phyloP scores from a whole-genome alignment of 1,284 basidiomycete species.

The Puccinia coronata region DNA sequence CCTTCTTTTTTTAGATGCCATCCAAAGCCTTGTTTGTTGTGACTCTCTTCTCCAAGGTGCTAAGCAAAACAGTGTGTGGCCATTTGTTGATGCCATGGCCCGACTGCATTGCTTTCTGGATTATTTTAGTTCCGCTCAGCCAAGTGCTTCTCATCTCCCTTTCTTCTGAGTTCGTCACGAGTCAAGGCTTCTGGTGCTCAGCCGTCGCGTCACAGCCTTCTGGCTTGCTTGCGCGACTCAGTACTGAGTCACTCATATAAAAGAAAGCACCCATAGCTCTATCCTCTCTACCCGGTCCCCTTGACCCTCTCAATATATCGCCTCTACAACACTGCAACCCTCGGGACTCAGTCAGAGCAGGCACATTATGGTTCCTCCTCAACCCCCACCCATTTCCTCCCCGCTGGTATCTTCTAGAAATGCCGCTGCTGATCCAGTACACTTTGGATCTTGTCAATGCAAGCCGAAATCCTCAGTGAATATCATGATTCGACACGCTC shows the following conservation, averaged over 20 bases:
- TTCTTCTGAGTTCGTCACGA: background rate
- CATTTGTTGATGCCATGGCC: background rate
- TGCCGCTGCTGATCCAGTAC: background rate
- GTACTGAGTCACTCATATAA: background rate
- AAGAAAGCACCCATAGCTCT: too few species aligned
- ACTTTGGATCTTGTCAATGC: background rate
- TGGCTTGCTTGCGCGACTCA: background rate
- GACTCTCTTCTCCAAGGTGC: too few species aligned
- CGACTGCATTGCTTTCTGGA: background rate
- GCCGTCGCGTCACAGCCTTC: background rate
- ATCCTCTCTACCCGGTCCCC: too few species aligned
- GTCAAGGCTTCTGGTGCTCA: background rate
- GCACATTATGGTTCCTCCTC: background rate
- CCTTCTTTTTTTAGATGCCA: background rate
- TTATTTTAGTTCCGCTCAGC: background rate
- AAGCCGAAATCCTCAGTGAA: background rate
- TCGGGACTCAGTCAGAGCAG: background rate
- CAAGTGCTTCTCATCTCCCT: conserved; percentile 2
- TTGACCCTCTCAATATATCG: background rate
- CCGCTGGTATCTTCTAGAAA: background rate
- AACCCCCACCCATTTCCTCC: conserved; percentile 2
- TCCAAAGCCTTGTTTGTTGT: background rate
- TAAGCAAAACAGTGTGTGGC: background rate
- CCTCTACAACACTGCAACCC: too few species aligned
- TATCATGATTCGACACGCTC: background rate